Evolutionary conservation across 805 yeast genomes (phyloP).

Genomic region (Candida khao-thaluensis): DNA sequence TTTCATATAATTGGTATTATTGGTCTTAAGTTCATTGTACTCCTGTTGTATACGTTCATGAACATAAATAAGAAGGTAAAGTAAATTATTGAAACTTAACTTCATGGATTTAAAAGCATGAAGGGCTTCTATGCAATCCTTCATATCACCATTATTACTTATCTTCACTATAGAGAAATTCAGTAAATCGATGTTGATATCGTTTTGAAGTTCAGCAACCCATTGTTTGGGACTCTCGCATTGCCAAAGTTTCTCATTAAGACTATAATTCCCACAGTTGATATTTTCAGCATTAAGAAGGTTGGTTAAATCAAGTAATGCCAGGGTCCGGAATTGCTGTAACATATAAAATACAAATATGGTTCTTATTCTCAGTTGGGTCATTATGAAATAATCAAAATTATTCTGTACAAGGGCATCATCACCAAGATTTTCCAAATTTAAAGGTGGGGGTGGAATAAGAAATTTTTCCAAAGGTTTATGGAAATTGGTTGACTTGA

Average conservation of each 20-base stretch:
- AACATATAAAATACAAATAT: conserved; percentile 51
- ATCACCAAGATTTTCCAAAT: neutral
- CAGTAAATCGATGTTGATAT: conserved; percentile 11
- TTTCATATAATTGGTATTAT: conserved; percentile 23
- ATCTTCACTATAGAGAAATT: conserved; percentile 11
- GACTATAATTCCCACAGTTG: conserved; percentile 65
- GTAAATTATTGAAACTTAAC: conserved; percentile 19
- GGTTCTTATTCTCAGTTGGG: conserved; percentile 57
- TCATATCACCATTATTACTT: conserved; percentile 14
- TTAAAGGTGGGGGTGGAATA: conserved; percentile 35
- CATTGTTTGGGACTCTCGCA: conserved; percentile 52
- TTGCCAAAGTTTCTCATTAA: conserved; percentile 58
- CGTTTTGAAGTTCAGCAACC: conserved; percentile 28
- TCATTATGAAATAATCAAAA: conserved; percentile 51
- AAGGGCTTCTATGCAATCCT: conserved; percentile 10
- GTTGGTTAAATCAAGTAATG: conserved; percentile 40
- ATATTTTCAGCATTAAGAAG: conserved; percentile 45
- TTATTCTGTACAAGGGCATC: conserved; percentile 32
- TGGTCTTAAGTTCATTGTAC: conserved; percentile 28
- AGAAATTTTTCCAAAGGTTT: conserved; percentile 47
- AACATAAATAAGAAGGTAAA: conserved; percentile 59
- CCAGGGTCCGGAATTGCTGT: conserved; percentile 45
- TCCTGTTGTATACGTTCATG: conserved; percentile 65
- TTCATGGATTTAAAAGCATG: conserved; percentile 11
- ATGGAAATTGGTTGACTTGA: conserved; percentile 52